Base-by-base conservation (phyloP, 1,139 yeast genomes). In the Candida labiduridarum region DNA sequence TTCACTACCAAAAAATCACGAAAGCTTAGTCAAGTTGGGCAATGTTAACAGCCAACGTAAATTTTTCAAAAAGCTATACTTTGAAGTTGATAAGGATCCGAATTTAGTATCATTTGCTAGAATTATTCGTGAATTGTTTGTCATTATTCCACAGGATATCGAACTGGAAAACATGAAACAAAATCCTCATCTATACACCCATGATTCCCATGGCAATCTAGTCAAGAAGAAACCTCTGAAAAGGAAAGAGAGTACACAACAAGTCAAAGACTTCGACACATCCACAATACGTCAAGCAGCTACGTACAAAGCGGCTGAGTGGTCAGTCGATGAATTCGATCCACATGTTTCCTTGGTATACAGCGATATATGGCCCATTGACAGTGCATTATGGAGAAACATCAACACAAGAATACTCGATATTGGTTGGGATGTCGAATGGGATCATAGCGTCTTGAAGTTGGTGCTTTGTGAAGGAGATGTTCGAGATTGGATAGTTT, bases 321-420 rank as follows among this genome's bases (percentile, higher is more conserved):
- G 95, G 95, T 79, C 81, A 9, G 58, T 59, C 7, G 63, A 69
- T 10, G 87, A 83, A 49, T 88, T 74, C 62, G 83, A 80, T 47
- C 96, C 96, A 1, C 96, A 89, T 64, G 70, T 89, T 34, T 85
- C 92, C 10, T 67, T 89, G 52, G 85, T 84, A 4, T 89, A 89
- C 65, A 84, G 91, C 14, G 81, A 82, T 53, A 65, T 81, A 22
- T 76, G 83, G 58, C 91, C 90, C 5, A 79, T 88, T 12, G 87
- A 86, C 56, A 87, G 79, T 62, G 92, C 95, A 0, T 69, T 84
- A 51, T 77, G 84, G 70, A 75, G 84, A 51, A 85, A 89, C 1
- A 80, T 88, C 39, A 80, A 80, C 52, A 84, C 87, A n/a, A 69
- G 96, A 52, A 75, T 88, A 22, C 83, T 78, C 57, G 96, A 88